Base-by-base conservation (phyloP, 257 asterid genomes). In the Primulina huaijiensis region DNA sequence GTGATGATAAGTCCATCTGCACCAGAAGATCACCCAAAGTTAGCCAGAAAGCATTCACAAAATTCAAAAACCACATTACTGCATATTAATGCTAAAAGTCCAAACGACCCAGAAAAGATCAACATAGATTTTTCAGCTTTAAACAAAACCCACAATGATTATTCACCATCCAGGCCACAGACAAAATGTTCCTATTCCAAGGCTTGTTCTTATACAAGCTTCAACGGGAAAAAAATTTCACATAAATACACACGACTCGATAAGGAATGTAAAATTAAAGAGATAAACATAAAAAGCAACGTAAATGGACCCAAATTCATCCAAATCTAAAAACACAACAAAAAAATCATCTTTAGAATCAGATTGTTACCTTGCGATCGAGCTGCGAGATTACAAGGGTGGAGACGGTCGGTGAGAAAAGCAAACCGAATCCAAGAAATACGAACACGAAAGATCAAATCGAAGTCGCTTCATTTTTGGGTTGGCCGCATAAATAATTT, bases 1-100 rank as follows among this genome's bases (percentile, higher is more conserved):
- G 99, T 34, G 98, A 91, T 16, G 97, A 84, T 76, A 94, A 83
- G 82, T 94, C 97, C 77, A 94, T 77, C 99, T 94, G 97, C 89
- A 89, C 21, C 35, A 61, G 34, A 75, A 31, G 37, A 38, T 35
- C 66, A 75, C 68, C 60, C 64, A 64, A 76, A 56, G 64, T 82
- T 56, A 84, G 82, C 55, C 35, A 63, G 29, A 35, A 6, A 50
- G 35, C 67, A 55, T 30, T 19, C 8, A 55, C 33, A 65, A 8
- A 63, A 17, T 3, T 33, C 21, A 43, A 64, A 38, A 68, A 72
- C 59, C 40, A 64, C 56, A 35, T 27, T 17, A 33, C 43, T 4
- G 58, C 6, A 62, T 46, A 70, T 34, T 5, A 27, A 29, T 17
- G 57, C 2, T 35, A 38, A 6, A 43, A 60, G 27, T 23, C 20